phyloP scores from a whole-genome alignment of 78 protist genomes.

The Capsaspora owczarzaki region DNA sequence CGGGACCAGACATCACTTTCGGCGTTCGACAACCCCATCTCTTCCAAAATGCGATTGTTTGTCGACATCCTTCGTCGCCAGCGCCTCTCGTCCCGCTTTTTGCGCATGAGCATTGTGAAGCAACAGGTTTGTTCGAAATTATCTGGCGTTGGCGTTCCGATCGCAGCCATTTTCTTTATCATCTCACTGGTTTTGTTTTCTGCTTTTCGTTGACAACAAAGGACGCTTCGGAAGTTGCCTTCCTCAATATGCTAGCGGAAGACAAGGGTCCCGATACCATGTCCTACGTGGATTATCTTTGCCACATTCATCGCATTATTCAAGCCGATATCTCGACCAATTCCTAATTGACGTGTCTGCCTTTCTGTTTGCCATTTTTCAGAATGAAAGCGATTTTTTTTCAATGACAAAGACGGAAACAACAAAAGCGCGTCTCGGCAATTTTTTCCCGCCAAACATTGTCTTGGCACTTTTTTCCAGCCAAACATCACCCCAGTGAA shows the following conservation, averaged over 20 bases:
- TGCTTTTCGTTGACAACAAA: no score
- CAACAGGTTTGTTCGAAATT: not conserved
- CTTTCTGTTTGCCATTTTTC: no score
- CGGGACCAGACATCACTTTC: not conserved
- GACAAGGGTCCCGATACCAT: not conserved
- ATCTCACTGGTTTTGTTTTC: not conserved
- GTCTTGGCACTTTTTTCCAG: no score
- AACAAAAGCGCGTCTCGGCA: no score
- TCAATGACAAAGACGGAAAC: no score
- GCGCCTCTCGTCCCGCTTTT: not conserved
- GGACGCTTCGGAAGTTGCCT: not conserved
- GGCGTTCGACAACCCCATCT: not conserved
- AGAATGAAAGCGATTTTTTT: no score
- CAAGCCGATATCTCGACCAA: no score
- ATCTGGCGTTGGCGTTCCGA: not conserved
- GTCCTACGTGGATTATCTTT: conserved; percentile 27
- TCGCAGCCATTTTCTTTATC: not conserved
- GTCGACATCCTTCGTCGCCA: not conserved
- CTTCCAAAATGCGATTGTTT: not conserved
- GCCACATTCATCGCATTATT: conserved; percentile 15
- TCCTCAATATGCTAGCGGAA: not conserved
- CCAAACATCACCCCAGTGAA: no score
- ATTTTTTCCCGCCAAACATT: no score
- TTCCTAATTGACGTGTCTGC: no score
- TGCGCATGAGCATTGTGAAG: not conserved